phyloP scores from a whole-genome alignment of 1,139 yeast genomes.

The Trichomonascaceae sp. region DNA sequence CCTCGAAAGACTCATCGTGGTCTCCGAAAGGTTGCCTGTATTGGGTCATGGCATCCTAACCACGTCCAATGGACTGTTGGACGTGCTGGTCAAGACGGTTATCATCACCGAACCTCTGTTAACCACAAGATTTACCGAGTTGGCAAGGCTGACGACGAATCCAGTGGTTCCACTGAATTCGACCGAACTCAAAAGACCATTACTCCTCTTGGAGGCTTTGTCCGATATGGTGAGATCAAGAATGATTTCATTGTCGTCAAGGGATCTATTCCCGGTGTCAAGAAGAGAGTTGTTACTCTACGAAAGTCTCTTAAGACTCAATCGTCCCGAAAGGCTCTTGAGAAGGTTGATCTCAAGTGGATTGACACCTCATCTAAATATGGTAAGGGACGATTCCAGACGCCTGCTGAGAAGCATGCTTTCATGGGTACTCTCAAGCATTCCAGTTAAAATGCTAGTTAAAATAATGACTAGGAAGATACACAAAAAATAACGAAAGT shows the following conservation, averaged over 20 bases:
- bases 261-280: constrained; percentile 99
- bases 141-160: constrained; percentile 93
- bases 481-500: background rate
- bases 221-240: constrained; percentile 96
- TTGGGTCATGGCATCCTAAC: constrained; percentile 99
- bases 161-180: constrained; percentile 92
- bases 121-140: constrained; percentile 99
- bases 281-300: constrained; percentile 98
- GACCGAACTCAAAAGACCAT: constrained; percentile 99
- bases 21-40: constrained; percentile 99
- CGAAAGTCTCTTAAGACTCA: constrained; percentile 98
- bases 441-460: constrained; percentile 1
- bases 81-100: constrained; percentile 99
- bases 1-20: constrained; percentile 99
- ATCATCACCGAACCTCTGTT: constrained; percentile 99
- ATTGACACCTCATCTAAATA: constrained; percentile 99
- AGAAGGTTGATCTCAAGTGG: constrained; percentile 97
- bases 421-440: constrained; percentile 98
- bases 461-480: background rate
- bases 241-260: constrained; percentile 95
- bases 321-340: constrained; percentile 97
- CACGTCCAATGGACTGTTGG: constrained; percentile 99
- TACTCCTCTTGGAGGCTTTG: constrained; percentile 99
- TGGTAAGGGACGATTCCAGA: constrained; percentile 99
- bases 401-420: constrained; percentile 99